These are phyloP conservation scores for Sarocladium kiliense DNA, from an alignment of 2,329 filamentous ascomycete genomes.

Conservation along the genomic window DNA sequence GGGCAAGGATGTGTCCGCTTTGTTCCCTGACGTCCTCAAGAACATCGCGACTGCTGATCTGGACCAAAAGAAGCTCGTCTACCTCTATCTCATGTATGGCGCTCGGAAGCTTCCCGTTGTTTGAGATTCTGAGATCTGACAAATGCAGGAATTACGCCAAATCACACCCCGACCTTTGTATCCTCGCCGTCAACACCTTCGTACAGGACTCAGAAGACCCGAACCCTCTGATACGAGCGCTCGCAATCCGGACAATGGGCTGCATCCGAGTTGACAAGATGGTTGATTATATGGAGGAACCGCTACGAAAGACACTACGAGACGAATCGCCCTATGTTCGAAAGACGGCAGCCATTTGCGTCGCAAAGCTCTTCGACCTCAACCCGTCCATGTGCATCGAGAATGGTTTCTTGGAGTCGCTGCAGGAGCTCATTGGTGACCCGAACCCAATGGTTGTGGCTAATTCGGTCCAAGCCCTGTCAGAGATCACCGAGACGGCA, in stretches of 20 bases:
- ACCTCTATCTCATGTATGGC: conserved; percentile 89
- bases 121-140: not conserved
- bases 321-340: conserved; percentile 98
- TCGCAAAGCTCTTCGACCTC: conserved; percentile 95
- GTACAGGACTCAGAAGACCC: conserved; percentile 99
- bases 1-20: conserved; percentile 93
- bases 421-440: conserved; percentile 95
- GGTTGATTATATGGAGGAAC: conserved; percentile 99
- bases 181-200: conserved; percentile 97
- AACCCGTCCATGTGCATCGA: conserved; percentile 91
- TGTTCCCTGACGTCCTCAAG: conserved; percentile 97
- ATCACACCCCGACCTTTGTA: conserved; percentile 96
- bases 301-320: conserved; percentile 86
- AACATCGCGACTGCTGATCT: conserved; percentile 94
- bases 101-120: not conserved
- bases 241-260: conserved; percentile 97
- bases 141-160: conserved; percentile 90
- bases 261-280: conserved; percentile 99
- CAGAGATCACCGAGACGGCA: conserved; percentile 84
- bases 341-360: conserved; percentile 96
- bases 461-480: conserved; percentile 89
- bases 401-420: conserved; percentile 88
- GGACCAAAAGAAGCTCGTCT: conserved; percentile 99
- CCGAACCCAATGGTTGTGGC: conserved; percentile 99
- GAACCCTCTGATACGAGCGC: conserved; percentile 88